Conservation (phyloP, 2,329 filamentous ascomycete genomes). For the Colletotrichum endophyticum region DNA sequence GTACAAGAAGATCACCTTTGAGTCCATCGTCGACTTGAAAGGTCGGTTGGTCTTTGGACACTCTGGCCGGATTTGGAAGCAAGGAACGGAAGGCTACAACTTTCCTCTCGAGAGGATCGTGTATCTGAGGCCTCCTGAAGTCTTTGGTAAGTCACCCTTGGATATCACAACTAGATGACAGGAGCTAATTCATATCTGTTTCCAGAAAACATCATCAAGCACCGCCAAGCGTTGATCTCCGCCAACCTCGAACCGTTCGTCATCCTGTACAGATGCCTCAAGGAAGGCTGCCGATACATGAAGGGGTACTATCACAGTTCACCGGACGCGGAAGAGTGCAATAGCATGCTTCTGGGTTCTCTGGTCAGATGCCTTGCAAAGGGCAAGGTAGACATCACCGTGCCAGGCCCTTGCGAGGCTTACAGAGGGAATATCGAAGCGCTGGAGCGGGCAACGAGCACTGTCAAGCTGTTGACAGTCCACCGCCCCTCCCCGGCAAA, state of each 20-base stretch:
- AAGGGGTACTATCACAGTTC: constrained; percentile 19
- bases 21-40: constrained; percentile 6
- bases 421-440: constrained; percentile 4
- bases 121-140: constrained; percentile 1
- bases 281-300: constrained; percentile 17
- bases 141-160: neutral
- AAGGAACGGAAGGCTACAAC: constrained; percentile 15
- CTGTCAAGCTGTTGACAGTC: constrained; percentile 16
- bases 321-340: constrained; percentile 15
- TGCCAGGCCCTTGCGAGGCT: constrained; percentile 3
- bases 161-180: fast-evolving
- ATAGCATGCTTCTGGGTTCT: constrained; percentile 18
- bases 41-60: constrained; percentile 11
- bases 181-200: neutral
- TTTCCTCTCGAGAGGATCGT: constrained; percentile 7
- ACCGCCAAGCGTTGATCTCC: neutral
- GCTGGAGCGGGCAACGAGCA: neutral
- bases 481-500: constrained; percentile 10
- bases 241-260: constrained; percentile 11
- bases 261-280: constrained; percentile 14
- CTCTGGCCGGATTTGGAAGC: constrained; percentile 1
- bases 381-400: constrained; percentile 12
- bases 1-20: constrained; percentile 12
- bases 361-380: constrained; percentile 4
- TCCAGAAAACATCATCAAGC: constrained; percentile 8